Evolutionary conservation across 257 asterid species (phyloP).

Genomic region (Ilex aquifolium): DNA sequence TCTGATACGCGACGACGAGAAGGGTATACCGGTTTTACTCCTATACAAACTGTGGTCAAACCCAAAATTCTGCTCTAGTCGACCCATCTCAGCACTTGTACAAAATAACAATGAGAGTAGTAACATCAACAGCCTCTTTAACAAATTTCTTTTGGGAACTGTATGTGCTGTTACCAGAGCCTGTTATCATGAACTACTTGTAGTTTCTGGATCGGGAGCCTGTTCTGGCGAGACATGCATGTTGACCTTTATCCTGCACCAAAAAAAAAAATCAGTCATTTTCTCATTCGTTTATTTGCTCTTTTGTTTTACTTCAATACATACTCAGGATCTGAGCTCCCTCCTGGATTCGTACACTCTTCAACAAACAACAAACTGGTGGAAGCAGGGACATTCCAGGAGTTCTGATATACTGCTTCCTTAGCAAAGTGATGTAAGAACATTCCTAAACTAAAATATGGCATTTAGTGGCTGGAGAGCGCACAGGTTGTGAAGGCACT

Average conservation of each 20-base stretch:
- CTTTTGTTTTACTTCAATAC: not conserved
- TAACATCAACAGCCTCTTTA: not conserved
- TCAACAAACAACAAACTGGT: too few relatives aligned
- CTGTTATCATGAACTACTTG: slow-evolving; percentile 16
- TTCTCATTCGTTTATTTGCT: not conserved
- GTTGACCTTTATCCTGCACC: slow-evolving; percentile 89
- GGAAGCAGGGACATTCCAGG: too few relatives aligned
- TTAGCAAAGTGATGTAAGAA: too few relatives aligned
- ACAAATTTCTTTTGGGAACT: slow-evolving; percentile 15
- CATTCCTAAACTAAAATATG: too few relatives aligned
- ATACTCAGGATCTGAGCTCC: not conserved
- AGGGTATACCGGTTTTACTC: too few relatives aligned
- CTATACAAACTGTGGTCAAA: too few relatives aligned
- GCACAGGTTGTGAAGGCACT: too few relatives aligned
- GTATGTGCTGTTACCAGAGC: slow-evolving; percentile 8
- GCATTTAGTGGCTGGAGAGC: too few relatives aligned
- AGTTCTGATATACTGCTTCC: too few relatives aligned
- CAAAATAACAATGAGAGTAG: not conserved
- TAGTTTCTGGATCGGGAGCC: slow-evolving; percentile 23
- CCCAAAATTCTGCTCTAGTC: too few relatives aligned
- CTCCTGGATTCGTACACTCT: not conserved
- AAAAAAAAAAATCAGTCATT: not conserved
- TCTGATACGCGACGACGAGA: too few relatives aligned
- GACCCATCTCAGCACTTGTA: not conserved
- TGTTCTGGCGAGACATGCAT: slow-evolving; percentile 73